phyloP scores from a whole-genome alignment of 345 rosid genomes.

The Eutrema heterophyllum region DNA sequence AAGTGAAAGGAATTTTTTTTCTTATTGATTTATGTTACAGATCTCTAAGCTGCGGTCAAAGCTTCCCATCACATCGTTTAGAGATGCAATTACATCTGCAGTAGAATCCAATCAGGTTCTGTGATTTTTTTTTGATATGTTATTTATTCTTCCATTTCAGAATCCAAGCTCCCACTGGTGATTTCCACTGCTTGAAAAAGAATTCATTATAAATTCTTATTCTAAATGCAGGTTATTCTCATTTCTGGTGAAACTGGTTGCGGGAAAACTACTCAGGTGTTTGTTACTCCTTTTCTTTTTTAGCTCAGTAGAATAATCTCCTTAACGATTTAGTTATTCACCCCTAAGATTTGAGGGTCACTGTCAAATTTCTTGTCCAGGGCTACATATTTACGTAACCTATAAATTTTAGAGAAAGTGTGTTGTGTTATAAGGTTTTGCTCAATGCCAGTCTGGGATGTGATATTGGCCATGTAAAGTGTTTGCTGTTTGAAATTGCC shows the following conservation, averaged over 20 bases:
- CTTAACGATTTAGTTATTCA: not conserved
- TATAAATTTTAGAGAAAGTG: not conserved
- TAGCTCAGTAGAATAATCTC: not conserved
- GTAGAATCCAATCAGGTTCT: constrained; percentile 77
- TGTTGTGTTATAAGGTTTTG: not conserved
- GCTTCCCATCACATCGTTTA: constrained; percentile 82
- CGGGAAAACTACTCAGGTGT: constrained; percentile 88
- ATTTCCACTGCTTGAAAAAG: not conserved
- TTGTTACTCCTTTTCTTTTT: constrained; percentile 13
- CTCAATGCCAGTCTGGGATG: not conserved
- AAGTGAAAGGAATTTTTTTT: constrained; percentile 17
- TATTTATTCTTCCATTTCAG: constrained; percentile 13
- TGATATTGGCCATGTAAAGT: not conserved
- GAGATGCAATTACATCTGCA: constrained; percentile 65
- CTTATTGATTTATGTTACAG: constrained; percentile 44
- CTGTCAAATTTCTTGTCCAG: not conserved
- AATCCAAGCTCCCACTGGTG: not conserved
- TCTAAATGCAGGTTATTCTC: constrained; percentile 53
- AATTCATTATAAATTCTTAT: not conserved
- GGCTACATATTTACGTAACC: not conserved
- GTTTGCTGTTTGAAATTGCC: not conserved
- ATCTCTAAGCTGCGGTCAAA: constrained; percentile 54
- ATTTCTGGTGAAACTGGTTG: constrained; percentile 87
- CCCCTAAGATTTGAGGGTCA: not conserved
- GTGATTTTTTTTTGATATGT: not conserved